phyloP scores from a whole-genome alignment of 78 protist genomes.

The Trichosphaerium sp. region DNA sequence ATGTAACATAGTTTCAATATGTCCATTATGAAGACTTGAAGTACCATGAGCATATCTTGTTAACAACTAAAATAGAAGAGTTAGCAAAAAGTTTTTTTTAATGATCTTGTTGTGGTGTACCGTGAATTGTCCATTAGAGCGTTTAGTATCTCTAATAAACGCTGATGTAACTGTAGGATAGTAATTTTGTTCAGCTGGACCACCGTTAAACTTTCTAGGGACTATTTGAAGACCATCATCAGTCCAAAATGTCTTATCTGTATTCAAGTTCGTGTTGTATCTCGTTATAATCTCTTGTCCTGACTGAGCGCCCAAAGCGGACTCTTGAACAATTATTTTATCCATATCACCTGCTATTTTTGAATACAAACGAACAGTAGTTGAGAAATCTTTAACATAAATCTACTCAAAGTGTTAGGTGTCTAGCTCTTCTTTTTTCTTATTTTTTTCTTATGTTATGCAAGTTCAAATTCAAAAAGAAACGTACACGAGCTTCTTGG shows the following conservation, averaged over 20 bases:
- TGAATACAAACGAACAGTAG: too few relatives aligned
- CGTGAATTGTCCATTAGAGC: constrained; percentile 5
- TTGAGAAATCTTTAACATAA: too few relatives aligned
- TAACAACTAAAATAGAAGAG: not conserved
- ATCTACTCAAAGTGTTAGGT: too few relatives aligned
- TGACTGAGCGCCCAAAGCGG: too few relatives aligned
- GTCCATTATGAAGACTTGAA: not conserved
- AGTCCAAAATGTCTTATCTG: constrained; percentile 9
- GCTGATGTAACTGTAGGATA: constrained; percentile 18
- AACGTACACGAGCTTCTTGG: too few relatives aligned
- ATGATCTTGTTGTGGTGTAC: not conserved
- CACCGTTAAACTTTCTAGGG: not conserved
- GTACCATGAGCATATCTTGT: constrained; percentile 9
- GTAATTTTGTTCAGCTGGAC: not conserved
- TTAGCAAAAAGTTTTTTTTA: not conserved
- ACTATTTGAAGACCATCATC: constrained; percentile 38
- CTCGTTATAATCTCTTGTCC: too few relatives aligned
- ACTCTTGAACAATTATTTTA: too few relatives aligned
- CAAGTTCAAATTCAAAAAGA: too few relatives aligned
- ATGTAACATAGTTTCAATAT: constrained; percentile 42
- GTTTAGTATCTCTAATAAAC: not conserved
- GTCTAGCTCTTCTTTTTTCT: too few relatives aligned
- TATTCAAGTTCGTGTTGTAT: too few relatives aligned
- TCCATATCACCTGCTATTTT: too few relatives aligned
- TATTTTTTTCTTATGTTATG: too few relatives aligned